These are phyloP conservation scores for Pleurotus pulmonarius DNA, from an alignment of 768 basidiomycete genomes.

Conservation along the genomic window DNA sequence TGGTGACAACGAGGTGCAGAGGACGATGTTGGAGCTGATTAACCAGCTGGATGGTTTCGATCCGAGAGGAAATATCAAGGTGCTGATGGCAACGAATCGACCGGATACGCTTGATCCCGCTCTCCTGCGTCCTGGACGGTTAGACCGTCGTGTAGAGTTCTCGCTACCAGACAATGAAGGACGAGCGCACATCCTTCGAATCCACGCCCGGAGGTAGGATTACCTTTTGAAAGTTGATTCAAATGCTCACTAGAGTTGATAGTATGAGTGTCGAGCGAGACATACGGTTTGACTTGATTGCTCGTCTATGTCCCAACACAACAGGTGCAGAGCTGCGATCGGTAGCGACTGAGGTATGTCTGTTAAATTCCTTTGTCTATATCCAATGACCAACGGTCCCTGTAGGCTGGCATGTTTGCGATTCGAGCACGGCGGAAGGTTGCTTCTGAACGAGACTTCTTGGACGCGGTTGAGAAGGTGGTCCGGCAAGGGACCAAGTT, in stretches of 20 bases:
- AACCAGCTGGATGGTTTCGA: constrained; percentile 99
- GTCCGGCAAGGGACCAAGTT: constrained; percentile 97
- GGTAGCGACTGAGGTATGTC: constrained; percentile 87
- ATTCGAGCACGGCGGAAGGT: constrained; percentile 96
- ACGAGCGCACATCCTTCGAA: constrained; percentile 92
- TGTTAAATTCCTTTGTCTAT: too few relatives aligned
- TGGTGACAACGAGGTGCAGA: constrained; percentile 97
- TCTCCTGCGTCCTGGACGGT: constrained; percentile 88
- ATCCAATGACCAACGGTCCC: neutral
- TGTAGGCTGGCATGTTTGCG: constrained; percentile 99
- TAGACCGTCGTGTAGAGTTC: constrained; percentile 98
- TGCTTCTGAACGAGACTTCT: constrained; percentile 94
- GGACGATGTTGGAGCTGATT: constrained; percentile 98
- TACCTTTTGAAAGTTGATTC: neutral
- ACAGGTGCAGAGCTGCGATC: constrained; percentile 98
- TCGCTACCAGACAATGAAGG: constrained; percentile 93
- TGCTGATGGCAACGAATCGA: constrained; percentile 98
- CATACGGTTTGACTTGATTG: constrained; percentile 97
- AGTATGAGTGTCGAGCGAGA: constrained; percentile 98
- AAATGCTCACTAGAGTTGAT: constrained; percentile 4
- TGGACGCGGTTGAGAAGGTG: constrained; percentile 98
- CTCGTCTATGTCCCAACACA: constrained; percentile 94
- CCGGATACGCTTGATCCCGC: constrained; percentile 99
- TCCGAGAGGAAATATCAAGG: constrained; percentile 98
- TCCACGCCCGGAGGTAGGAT: constrained; percentile 87